These are phyloP conservation scores for Cutaneotrichosporon sp. DNA, from an alignment of 1,284 basidiomycete species.

Conservation along the genomic window DNA sequence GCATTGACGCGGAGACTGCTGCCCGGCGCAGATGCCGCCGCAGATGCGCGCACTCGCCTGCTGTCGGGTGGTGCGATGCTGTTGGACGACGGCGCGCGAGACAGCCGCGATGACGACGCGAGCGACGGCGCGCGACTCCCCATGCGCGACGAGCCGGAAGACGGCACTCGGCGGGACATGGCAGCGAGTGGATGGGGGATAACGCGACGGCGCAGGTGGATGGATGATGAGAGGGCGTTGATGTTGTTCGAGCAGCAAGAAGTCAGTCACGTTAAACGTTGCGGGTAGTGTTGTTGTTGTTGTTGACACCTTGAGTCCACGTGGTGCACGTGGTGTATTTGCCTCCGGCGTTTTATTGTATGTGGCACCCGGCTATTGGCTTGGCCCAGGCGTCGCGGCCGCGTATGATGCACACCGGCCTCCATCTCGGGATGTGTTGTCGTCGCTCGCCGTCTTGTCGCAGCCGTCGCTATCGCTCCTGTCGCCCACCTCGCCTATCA, in stretches of 20 bases:
- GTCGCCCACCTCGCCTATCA: background rate
- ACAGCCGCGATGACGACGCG: constrained; percentile 6
- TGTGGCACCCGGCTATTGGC: background rate
- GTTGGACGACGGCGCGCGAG: background rate
- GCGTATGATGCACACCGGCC: background rate
- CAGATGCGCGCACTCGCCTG: background rate
- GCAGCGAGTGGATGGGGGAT: background rate
- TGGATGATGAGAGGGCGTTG: background rate
- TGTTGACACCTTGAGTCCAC: constrained; percentile 7
- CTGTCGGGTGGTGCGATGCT: background rate
- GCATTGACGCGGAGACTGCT: constrained; percentile 4
- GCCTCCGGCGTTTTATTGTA: background rate
- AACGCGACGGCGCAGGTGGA: no score
- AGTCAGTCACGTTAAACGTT: constrained; percentile 2
- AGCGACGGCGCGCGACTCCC: constrained; percentile 19
- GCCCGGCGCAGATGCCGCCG: background rate
- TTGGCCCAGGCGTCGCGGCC: background rate
- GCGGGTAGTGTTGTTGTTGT: background rate
- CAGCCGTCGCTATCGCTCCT: no score
- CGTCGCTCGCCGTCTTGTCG: background rate
- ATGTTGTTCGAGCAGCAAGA: background rate
- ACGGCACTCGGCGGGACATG: constrained; percentile 31
- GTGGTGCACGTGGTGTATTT: constrained; percentile 18
- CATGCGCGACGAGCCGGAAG: constrained; percentile 5
- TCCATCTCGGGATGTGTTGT: background rate